Evolutionary conservation across 1,139 yeast species (phyloP), one percentile per base, ranked within the genome.

Genomic region (Geotrichum cucujoidarum): DNA sequence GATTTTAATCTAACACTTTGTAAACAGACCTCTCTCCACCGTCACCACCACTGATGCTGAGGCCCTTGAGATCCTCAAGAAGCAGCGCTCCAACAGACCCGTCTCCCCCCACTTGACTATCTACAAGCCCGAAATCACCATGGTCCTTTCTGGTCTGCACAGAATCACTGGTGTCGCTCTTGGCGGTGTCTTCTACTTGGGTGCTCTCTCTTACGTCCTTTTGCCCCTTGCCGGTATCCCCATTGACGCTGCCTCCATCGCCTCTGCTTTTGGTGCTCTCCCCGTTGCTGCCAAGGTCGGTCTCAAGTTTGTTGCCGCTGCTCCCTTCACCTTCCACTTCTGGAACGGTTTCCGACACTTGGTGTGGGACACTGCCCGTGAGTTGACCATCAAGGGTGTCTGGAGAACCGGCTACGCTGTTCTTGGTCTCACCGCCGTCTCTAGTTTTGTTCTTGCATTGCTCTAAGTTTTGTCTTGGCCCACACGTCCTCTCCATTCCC

Each of bases 291-390:
- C 74, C 41, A 86, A 89, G 70, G 60, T 78, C 53, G 74, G 75
- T 34, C 69, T 79, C 52, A 92, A 92, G 73, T 81, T 83, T 44
- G 61, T 78, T 35, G 79, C 83, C 61, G 80, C 95, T 4, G 77
- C 78, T 71, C 92, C 97, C 57, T 89, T 92, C 68, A 85, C 85
- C 40, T 89, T 77, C 82, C 98, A 92, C 69, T 65, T 76, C 45
- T 78, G 75, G 66, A 89, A 90, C 68, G 97, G 97, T 60, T 55
- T 90, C 55, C 86, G 98, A 77, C 98, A 92, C 68, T 73, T 90
- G 70, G 64, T 87, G 51, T 92, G 97, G 97, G 97, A 92, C 68
- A 67, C 80, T 49, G 95, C 95, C 64, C 74, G 72, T 59, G 87
- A 83, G 67, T 77, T 90, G 66, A 76, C 89, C 55, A 62, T 86